Percentiles rank a stretch among this genome's conserved stretches.
Conservation (phyloP, 192 early-diverging fungal genomes). For the Jimgerdemannia lactiflua region DNA sequence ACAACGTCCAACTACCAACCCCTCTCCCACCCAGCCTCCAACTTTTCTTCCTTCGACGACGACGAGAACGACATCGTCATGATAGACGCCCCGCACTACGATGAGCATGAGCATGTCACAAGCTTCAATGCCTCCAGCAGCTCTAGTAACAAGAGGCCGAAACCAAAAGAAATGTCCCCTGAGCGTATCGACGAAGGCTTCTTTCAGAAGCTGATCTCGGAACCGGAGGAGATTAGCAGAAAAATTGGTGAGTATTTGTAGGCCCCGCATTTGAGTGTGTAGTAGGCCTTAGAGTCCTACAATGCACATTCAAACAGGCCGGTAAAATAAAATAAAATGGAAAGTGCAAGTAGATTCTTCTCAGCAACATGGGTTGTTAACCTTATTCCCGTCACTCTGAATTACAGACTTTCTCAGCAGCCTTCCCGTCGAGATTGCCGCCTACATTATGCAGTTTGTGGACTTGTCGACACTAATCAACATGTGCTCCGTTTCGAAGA, state of each 20-base stretch:
- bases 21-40: not conserved
- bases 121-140: not conserved
- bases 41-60: not conserved
- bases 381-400: not conserved
- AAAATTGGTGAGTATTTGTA: not conserved
- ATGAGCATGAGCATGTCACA: not conserved
- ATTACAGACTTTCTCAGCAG: slow-evolving; percentile 54
- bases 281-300: not conserved
- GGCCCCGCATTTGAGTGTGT: too few species aligned
- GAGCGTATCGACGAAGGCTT: slow-evolving; percentile 15
- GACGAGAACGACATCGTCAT: not conserved
- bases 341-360: not conserved
- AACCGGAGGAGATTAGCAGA: not conserved
- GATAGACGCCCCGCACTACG: not conserved
- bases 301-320: not conserved
- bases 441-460: slow-evolving; percentile 60
- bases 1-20: not conserved
- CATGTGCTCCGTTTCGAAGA: slow-evolving; percentile 57
- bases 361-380: not conserved
- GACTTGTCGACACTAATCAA: slow-evolving; percentile 60
- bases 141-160: not conserved
- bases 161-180: not conserved
- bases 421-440: slow-evolving; percentile 74
- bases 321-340: not conserved
- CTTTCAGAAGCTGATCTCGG: slow-evolving; percentile 8